Evolutionary conservation across 179 eudicot species (phyloP), one percentile per base, ranked within the genome.

Genomic region (Beta corolliflora): DNA sequence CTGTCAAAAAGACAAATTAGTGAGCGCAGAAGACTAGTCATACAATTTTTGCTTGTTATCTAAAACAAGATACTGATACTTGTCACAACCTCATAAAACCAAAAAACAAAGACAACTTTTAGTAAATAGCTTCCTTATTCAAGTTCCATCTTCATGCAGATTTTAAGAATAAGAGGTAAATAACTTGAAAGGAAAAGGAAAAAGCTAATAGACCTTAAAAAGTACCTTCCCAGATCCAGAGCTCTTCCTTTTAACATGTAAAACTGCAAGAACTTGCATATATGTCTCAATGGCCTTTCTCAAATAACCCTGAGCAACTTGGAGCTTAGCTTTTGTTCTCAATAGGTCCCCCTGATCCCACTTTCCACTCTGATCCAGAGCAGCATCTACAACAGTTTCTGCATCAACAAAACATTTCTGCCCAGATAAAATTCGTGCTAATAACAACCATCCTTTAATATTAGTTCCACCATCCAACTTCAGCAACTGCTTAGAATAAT

Each of bases 271-370:
- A 87, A 96, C 89, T 71, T 88, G 92, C 81, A 90, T 80, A 78
- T 91, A 94, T 36, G 94, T 96, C 77, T 87, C 90, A 75, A 90
- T 83, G 54, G 93, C 97, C 81, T 88, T 86, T 80, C 89, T 91
- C 75, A 89, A 65, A 77, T 84, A 84, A 77, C 93, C 97, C 80
- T 91, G 98, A 56, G 93, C 93, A 85, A 91, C 74, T 88, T 89
- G 97, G 58, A 96, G 87, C 84, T 91, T 96, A 61, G 99, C 98
- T 88, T 96, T 96, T 52, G 92, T 89, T 85, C 89, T 88, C 85
- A 96, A 80, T 69, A 94, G 88, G 78, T 85, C 90, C 71, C 90
- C 93, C 71, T 88, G 98, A 82, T 91, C 94, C 96, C 97, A 88
- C 77, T 86, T 83, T 72, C 91, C 93, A 45, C 91, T 94, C 87